phyloP scores from a whole-genome alignment of 306 rosid genomes.

The Lathyrus tuberosus region DNA sequence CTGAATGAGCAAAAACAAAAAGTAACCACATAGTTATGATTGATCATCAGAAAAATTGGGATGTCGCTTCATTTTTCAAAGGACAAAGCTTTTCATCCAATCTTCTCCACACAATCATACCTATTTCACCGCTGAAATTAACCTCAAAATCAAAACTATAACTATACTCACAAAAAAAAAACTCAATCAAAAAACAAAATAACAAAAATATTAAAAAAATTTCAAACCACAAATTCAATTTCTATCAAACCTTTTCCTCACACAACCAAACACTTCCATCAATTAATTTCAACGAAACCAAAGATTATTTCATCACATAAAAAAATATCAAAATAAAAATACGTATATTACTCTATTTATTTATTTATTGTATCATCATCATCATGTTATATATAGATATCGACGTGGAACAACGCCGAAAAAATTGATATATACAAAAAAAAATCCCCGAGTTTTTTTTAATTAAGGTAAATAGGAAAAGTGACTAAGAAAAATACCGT shows the following conservation, averaged over 20 bases:
- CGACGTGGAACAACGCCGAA: background rate
- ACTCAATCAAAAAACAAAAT: conserved; percentile 2
- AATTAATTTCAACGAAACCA: conserved; percentile 19
- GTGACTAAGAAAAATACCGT: background rate
- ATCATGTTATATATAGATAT: conserved; percentile 2
- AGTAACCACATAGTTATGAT: conserved; percentile 39
- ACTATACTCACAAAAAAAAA: conserved; percentile 17
- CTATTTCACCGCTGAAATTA: conserved; percentile 55
- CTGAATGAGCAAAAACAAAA: conserved; percentile 33
- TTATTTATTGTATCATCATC: background rate
- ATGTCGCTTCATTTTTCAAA: conserved; percentile 46
- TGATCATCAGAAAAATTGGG: conserved; percentile 48
- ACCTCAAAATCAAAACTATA: conserved; percentile 44
- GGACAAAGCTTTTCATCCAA: conserved; percentile 50
- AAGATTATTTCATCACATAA: background rate
- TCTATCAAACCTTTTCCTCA: conserved; percentile 2
- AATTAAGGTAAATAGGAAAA: conserved; percentile 1
- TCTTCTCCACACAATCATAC: conserved; percentile 65
- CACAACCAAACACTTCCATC: conserved; percentile 16
- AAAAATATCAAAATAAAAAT: background rate
- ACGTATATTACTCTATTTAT: background rate
- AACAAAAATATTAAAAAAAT: background rate
- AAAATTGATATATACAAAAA: conserved; percentile 13
- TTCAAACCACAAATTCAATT: conserved; percentile 24
- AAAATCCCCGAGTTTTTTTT: background rate